Conservation (phyloP, 2,329 filamentous ascomycete genomes). For the Colletotrichum echinochloae region DNA sequence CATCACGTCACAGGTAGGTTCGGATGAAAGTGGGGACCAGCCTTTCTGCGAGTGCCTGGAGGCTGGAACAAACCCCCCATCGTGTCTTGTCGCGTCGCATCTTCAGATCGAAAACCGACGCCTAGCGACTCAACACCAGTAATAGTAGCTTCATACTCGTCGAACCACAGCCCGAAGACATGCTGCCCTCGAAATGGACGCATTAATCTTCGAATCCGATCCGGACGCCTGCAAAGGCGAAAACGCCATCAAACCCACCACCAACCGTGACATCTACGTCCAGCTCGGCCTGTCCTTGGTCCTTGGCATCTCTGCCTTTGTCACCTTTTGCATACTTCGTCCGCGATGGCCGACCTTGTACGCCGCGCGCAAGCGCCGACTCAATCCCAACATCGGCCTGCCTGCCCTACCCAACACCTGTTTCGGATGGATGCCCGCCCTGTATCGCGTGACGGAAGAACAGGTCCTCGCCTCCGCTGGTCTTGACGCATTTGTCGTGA, state of each 20-base stretch:
- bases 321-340: slow-evolving; percentile 84
- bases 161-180: background rate
- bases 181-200: slow-evolving; percentile 36
- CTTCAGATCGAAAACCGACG: slow-evolving; percentile 7
- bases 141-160: background rate
- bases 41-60: background rate
- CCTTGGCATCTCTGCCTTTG: slow-evolving; percentile 77
- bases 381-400: slow-evolving; percentile 68
- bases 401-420: slow-evolving; percentile 86
- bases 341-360: slow-evolving; percentile 94
- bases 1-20: slow-evolving; percentile 40
- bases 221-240: slow-evolving; percentile 43
- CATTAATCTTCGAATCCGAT: slow-evolving; percentile 26
- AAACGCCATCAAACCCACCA: slow-evolving; percentile 44
- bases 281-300: slow-evolving; percentile 80
- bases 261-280: slow-evolving; percentile 57
- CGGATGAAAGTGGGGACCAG: slow-evolving; percentile 37
- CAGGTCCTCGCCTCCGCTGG: slow-evolving; percentile 91
- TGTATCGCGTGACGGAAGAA: slow-evolving; percentile 88
- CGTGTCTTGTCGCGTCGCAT: slow-evolving; percentile 15
- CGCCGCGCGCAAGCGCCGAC: slow-evolving; percentile 85
- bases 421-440: slow-evolving; percentile 91
- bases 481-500: slow-evolving; percentile 91
- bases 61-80: slow-evolving; percentile 20
- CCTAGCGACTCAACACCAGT: slow-evolving; percentile 3